A percentile compares a stretch with the other conserved stretches of the same genome.
phyloP scores from a whole-genome alignment of 495 filamentous ascomycete genomes.

The Penicillium verhagenii region DNA sequence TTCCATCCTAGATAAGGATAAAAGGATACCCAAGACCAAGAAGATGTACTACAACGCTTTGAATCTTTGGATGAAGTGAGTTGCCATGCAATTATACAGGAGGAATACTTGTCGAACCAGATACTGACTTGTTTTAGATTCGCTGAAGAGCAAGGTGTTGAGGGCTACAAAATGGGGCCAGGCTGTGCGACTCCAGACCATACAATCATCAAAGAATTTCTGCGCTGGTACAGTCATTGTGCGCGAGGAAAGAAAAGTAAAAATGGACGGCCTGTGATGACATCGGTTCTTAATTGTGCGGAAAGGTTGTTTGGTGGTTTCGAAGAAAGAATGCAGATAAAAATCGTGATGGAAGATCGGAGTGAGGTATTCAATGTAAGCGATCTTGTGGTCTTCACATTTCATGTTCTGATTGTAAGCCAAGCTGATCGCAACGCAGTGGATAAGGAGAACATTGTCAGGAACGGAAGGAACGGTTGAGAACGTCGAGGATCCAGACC shows the following conservation, averaged over 20 bases:
- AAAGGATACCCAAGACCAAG: conserved; percentile 18
- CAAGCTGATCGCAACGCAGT: conserved; percentile 15
- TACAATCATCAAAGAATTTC: conserved; percentile 18
- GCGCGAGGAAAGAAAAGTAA: not conserved
- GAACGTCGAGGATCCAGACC: conserved; percentile 16
- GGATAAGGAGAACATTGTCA: conserved; percentile 19
- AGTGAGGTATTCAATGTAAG: conserved; percentile 16
- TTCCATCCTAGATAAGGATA: conserved; percentile 16
- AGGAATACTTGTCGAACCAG: not conserved
- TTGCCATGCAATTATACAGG: not conserved
- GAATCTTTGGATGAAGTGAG: conserved; percentile 16
- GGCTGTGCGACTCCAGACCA: conserved; percentile 10
- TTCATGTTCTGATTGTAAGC: no score
- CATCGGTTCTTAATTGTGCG: conserved; percentile 3
- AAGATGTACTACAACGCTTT: conserved; percentile 5
- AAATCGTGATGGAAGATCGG: conserved; percentile 14
- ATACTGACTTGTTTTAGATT: conserved; percentile 13
- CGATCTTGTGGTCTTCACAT: not conserved
- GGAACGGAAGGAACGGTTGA: no score
- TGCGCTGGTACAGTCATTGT: conserved; percentile 11
- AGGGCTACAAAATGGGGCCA: conserved; percentile 9
- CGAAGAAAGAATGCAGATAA: conserved; percentile 15
- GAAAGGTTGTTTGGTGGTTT: conserved; percentile 21
- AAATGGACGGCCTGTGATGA: conserved; percentile 16
- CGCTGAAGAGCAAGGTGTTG: conserved; percentile 1